Conservation (phyloP, 192 early-diverging fungal genomes). For the Mortierella claussenii region DNA sequence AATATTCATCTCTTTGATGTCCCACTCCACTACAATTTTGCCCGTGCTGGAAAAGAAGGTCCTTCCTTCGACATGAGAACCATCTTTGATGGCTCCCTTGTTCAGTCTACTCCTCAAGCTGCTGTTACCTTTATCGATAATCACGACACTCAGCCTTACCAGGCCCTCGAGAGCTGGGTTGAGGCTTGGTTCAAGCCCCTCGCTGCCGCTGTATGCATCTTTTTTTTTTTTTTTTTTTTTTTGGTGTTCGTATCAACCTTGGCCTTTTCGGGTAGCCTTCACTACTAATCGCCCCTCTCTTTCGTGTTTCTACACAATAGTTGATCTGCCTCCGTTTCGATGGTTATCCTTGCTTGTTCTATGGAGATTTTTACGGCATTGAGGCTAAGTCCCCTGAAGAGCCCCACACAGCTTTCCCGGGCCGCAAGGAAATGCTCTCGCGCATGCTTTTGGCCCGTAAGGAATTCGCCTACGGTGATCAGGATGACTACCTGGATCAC, state of each 20-base stretch:
- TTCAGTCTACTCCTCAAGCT: constrained; percentile 15
- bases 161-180: constrained; percentile 57
- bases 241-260: not conserved
- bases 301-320: constrained; percentile 4
- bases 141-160: constrained; percentile 54
- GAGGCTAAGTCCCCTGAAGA: constrained; percentile 14
- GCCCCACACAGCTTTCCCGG: constrained; percentile 35
- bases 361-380: constrained; percentile 60
- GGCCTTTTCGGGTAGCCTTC: not conserved
- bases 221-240: not conserved
- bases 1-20: constrained; percentile 42
- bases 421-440: constrained; percentile 45
- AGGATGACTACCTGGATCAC: constrained; percentile 61
- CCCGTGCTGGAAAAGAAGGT: constrained; percentile 15
- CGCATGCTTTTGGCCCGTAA: constrained; percentile 34
- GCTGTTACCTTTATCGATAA: constrained; percentile 50
- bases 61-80: constrained; percentile 29
- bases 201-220: constrained; percentile 52
- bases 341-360: constrained; percentile 61
- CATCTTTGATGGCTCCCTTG: constrained; percentile 40
- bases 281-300: not conserved
- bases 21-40: constrained; percentile 38
- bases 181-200: constrained; percentile 58
- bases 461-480: constrained; percentile 56
- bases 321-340: constrained; percentile 47